Evolutionary conservation across 225 moss, liverwort and hornwort species (phyloP).

Genomic region (Physcomitrellopsis africana): DNA sequence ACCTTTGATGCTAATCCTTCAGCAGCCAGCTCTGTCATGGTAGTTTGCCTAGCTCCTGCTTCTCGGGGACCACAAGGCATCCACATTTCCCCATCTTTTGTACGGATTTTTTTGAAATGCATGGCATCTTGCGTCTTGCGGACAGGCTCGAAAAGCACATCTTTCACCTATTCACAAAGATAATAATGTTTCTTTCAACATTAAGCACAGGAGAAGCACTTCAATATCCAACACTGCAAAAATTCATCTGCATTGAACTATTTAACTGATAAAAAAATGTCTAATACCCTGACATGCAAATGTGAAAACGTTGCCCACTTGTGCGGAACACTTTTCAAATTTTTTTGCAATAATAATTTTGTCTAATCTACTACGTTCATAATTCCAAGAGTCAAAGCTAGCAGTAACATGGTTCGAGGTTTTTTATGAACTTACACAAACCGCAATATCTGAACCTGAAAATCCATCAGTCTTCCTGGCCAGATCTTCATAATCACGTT

Average conservation of each 20-base stretch:
- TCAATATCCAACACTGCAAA: conserved; percentile 1
- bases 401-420: neutral
- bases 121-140: conserved; percentile 97
- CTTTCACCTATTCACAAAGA: conserved; percentile 63
- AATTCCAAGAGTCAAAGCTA: neutral
- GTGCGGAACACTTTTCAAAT: neutral
- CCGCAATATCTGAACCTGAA: conserved; percentile 93
- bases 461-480: conserved; percentile 94
- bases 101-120: conserved; percentile 76
- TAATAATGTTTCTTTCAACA: neutral
- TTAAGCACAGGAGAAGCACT: neutral
- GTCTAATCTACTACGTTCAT: neutral
- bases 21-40: conserved; percentile 77
- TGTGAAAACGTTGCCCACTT: neutral
- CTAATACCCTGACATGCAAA: neutral
- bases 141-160: conserved; percentile 97
- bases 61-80: conserved; percentile 89
- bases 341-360: neutral
- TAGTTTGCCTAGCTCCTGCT: conserved; percentile 73
- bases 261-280: neutral
- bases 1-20: conserved; percentile 64
- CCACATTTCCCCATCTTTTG: conserved; percentile 84
- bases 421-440: conserved; percentile 61
- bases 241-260: neutral
- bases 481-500: conserved; percentile 85